Base-by-base conservation (phyloP, 257 asterid species). In the Knoxia roxburghii region DNA sequence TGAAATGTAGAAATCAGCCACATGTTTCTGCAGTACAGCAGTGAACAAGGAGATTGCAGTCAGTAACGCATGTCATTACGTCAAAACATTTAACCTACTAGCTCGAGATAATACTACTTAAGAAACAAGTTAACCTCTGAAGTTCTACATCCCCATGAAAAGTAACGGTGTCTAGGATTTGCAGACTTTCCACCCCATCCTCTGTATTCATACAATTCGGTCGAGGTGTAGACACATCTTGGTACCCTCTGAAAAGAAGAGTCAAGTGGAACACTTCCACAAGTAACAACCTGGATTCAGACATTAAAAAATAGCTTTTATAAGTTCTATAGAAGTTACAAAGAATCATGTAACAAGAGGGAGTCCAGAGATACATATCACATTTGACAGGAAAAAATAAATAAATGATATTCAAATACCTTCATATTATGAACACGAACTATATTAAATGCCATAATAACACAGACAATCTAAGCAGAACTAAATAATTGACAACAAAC, bases 241-340 rank as follows among this genome's bases (percentile, higher is more conserved):
- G 87, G 81, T 55, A 82, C 77, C 82, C 78, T 81, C 82, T 88
- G 96, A 73, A 87, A 94, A 51, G 99, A 90, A 39, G 99, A 83
- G 75, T 90, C 98, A 63, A 94, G 98, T 43, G 99, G 95, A 77
- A 91, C 79, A 78, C 98, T 89, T 45, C 99, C 99, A 81, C 99
- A 94, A 27, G 99, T 94, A 75, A 91, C 98, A 57, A 94, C 95
- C 99, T 94, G 67, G 63, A 75, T 40, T 66, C 51, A 75, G 65
- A 61, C 43, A 13, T 65, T 54, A 1, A 15, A 15, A 27, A 48
- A 59, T 39, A 23, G 18, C 40, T 33, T 37, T 51, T 37, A 33
- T 33, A 27, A 52, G 65, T 35, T 54, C 33, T 26, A 30, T 2
- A 1, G 24, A 48, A 37, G 35, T 7, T 62, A 62, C 35, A n/a